These are phyloP conservation scores for Globisporangium splendens DNA, from an alignment of 352 stramenopile species.

Conservation along the genomic window DNA sequence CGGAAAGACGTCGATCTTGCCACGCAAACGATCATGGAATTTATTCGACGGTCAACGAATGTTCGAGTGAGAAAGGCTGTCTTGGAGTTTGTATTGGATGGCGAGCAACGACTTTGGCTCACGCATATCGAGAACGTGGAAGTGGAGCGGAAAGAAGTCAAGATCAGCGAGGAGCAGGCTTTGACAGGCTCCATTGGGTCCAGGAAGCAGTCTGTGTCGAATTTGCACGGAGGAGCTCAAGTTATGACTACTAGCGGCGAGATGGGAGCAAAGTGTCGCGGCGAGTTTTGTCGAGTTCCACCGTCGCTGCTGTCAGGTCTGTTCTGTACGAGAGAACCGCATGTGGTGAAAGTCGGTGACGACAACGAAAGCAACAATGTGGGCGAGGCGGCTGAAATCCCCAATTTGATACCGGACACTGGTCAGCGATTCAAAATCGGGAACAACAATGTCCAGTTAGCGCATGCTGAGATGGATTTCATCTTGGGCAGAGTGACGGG, in stretches of 20 bases:
- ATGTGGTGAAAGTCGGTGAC: conserved; percentile 4
- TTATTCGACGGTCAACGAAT: conserved; percentile 14
- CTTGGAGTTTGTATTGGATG: conserved; percentile 38
- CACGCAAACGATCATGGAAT: conserved; percentile 21
- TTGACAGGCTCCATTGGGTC: background rate
- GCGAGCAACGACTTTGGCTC: conserved; percentile 35
- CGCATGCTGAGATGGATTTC: conserved; percentile 55
- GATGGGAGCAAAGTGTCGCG: conserved; percentile 38
- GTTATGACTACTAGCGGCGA: conserved; percentile 5
- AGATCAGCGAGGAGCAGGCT: background rate
- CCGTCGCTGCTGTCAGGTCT: conserved; percentile 37
- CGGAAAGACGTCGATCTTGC: conserved; percentile 28
- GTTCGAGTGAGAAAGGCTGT: conserved; percentile 15
- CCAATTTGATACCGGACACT: conserved; percentile 27
- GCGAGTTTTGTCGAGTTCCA: conserved; percentile 56
- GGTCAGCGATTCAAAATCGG: conserved; percentile 65
- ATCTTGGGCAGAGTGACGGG: conserved; percentile 15
- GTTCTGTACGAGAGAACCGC: conserved; percentile 1
- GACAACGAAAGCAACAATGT: conserved; percentile 2
- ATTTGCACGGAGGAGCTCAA: conserved; percentile 18
- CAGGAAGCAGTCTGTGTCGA: conserved; percentile 38
- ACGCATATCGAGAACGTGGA: conserved; percentile 24
- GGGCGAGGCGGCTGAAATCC: conserved; percentile 7
- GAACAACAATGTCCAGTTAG: conserved; percentile 71
- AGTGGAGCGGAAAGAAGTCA: background rate